Evolutionary conservation across 345 rosid genomes (phyloP).

Genomic region (Aethionema arabicum): DNA sequence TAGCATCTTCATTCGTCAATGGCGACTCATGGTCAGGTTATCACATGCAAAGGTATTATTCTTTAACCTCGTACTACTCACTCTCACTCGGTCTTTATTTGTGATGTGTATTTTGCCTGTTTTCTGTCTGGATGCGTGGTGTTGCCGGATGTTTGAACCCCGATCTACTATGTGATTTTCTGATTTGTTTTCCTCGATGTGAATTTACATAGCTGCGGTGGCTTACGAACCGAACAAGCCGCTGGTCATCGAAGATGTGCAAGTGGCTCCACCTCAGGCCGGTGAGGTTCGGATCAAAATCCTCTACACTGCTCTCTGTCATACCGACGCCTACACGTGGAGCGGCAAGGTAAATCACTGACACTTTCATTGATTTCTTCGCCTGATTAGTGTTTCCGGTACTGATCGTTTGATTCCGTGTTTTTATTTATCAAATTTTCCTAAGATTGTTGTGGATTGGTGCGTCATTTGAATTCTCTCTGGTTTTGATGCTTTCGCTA

Average conservation of each 20-base stretch:
- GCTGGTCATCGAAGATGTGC: slow-evolving; percentile 78
- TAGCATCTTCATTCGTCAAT: slow-evolving; percentile 35
- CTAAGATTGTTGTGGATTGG: not conserved
- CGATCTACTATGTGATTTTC: slow-evolving; percentile 10
- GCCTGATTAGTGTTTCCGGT: not conserved
- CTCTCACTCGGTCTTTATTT: no score
- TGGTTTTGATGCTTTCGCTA: not conserved
- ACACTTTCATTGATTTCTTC: not conserved
- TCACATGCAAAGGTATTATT: slow-evolving; percentile 83
- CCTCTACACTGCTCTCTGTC: slow-evolving; percentile 89
- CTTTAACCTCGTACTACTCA: slow-evolving; percentile 10
- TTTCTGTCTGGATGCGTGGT: not conserved
- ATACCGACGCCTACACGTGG: slow-evolving; percentile 99
- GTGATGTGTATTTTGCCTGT: not conserved
- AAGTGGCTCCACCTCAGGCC: slow-evolving; percentile 95
- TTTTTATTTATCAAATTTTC: not conserved
- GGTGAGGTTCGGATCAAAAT: slow-evolving; percentile 94
- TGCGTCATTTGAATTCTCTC: not conserved
- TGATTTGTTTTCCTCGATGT: slow-evolving; percentile 11
- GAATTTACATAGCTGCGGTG: slow-evolving; percentile 73
- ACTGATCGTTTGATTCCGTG: not conserved
- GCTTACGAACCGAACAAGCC: slow-evolving; percentile 95
- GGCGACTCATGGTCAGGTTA: slow-evolving; percentile 81
- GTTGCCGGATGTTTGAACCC: not conserved
- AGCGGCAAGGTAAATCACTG: slow-evolving; percentile 78